phyloP scores from a whole-genome alignment of 768 basidiomycete genomes.

The Dioszegia aurantiaca region DNA sequence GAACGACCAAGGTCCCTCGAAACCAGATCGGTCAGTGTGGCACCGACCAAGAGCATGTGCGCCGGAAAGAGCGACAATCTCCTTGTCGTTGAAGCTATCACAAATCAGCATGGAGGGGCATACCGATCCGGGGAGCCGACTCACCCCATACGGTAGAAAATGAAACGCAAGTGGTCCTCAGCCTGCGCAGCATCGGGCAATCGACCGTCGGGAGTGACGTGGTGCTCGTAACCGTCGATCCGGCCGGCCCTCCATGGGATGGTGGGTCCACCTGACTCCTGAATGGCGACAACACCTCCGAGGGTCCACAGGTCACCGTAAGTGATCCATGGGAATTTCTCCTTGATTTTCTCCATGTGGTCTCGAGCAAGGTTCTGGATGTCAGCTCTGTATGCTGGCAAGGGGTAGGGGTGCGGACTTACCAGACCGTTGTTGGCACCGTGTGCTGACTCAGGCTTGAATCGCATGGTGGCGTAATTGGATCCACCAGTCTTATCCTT shows the following conservation, averaged over 20 bases:
- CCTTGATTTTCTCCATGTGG: constrained; percentile 80
- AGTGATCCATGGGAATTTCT: constrained; percentile 85
- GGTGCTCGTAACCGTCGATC: constrained; percentile 72
- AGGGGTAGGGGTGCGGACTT: constrained; percentile 27
- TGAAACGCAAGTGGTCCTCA: constrained; percentile 76
- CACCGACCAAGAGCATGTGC: constrained; percentile 95
- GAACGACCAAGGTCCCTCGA: constrained; percentile 64
- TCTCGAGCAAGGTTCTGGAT: constrained; percentile 65
- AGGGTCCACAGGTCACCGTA: constrained; percentile 98
- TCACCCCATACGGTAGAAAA: constrained; percentile 86
- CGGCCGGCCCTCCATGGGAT: constrained; percentile 92
- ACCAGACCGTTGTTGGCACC: constrained; percentile 53
- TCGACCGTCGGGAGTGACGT: constrained; percentile 56
- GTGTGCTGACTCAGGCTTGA: constrained; percentile 80
- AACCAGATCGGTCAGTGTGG: constrained; percentile 62
- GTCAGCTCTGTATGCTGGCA: constrained; percentile 13
- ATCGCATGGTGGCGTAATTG: constrained; percentile 99
- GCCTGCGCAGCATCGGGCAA: constrained; percentile 73
- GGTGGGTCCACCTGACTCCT: constrained; percentile 89
- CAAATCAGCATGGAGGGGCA: constrained; percentile 20
- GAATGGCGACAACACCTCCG: constrained; percentile 80
- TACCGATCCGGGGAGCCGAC: constrained; percentile 18
- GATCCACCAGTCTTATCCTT: constrained; percentile 57
- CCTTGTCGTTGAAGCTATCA: constrained; percentile 84
- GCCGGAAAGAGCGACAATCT: constrained; percentile 91